These are phyloP conservation scores for Microsporum canis DNA, from an alignment of 2,329 filamentous ascomycete species.

Conservation along the genomic window DNA sequence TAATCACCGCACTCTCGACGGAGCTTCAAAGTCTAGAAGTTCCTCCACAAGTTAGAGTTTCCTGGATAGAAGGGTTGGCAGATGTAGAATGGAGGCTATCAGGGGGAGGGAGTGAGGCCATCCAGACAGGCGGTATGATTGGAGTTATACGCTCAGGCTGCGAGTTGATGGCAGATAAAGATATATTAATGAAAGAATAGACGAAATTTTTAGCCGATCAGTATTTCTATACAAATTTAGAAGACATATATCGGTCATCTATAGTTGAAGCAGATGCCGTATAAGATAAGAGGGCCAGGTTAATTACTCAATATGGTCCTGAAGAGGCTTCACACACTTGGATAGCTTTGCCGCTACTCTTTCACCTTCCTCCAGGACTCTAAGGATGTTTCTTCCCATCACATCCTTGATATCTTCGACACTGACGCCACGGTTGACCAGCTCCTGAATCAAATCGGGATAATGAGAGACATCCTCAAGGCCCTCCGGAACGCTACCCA, in stretches of 20 bases:
- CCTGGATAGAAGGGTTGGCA: conserved; percentile 82
- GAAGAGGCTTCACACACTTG: neutral
- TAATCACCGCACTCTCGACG: conserved; percentile 74
- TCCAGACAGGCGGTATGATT: conserved; percentile 88
- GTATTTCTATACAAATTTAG: neutral
- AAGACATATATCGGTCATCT: neutral
- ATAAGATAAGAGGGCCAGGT: neutral
- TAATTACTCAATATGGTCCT: conserved; percentile 3
- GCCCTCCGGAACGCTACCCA: conserved; percentile 50
- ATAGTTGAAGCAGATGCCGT: no score
- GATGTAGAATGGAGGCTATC: conserved; percentile 88
- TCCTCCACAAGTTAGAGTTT: conserved; percentile 71
- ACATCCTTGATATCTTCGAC: conserved; percentile 64
- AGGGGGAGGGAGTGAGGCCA: conserved; percentile 70
- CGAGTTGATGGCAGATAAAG: conserved; percentile 50
- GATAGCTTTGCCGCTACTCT: conserved; percentile 42
- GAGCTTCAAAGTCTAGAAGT: conserved; percentile 75
- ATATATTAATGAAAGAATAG: conserved; percentile 16
- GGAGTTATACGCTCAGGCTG: conserved; percentile 79
- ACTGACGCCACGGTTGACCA: conserved; percentile 61
- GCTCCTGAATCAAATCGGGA: conserved; percentile 62
- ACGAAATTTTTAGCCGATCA: neutral
- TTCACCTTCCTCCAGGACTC: conserved; percentile 76
- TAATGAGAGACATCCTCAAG: conserved; percentile 79
- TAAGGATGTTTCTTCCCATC: conserved; percentile 66